Evolutionary conservation across 2,329 filamentous ascomycete genomes (phyloP).

Genomic region (Fusarium cyanostomum): DNA sequence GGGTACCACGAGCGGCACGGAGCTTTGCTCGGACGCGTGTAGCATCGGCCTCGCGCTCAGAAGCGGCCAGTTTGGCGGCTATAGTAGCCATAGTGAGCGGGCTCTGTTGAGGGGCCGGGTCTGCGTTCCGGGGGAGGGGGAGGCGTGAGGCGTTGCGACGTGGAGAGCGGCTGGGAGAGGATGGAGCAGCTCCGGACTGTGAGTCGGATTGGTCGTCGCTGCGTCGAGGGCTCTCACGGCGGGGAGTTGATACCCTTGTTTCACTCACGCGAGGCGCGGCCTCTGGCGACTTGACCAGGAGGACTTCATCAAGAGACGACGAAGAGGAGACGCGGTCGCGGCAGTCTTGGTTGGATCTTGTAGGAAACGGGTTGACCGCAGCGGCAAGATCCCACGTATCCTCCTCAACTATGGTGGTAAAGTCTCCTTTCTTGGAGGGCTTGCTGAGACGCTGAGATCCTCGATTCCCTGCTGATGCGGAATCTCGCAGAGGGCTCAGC

Average conservation of each 20-base stretch:
- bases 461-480: conserved; percentile 60
- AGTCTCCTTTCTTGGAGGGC: conserved; percentile 51
- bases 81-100: conserved; percentile 70
- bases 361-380: conserved; percentile 23
- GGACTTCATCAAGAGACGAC: conserved; percentile 48
- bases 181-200: conserved; percentile 21
- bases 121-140: conserved; percentile 49
- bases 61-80: conserved; percentile 70
- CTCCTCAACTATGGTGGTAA: conserved; percentile 59
- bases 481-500: conserved; percentile 63
- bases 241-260: conserved; percentile 27
- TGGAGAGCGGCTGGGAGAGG: conserved; percentile 30
- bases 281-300: conserved; percentile 43
- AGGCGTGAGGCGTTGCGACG: conserved; percentile 36
- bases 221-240: conserved; percentile 27
- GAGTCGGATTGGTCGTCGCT: conserved; percentile 17
- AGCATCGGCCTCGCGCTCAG: conserved; percentile 71
- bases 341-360: conserved; percentile 4
- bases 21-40: conserved; percentile 71
- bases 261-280: conserved; percentile 16
- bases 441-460: conserved; percentile 42
- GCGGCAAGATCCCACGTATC: conserved; percentile 55
- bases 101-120: conserved; percentile 59
- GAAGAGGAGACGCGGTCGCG: conserved; percentile 43
- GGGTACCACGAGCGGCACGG: conserved; percentile 59